Base-by-base conservation (phyloP, 805 yeast species). In the Candida oleophila region DNA sequence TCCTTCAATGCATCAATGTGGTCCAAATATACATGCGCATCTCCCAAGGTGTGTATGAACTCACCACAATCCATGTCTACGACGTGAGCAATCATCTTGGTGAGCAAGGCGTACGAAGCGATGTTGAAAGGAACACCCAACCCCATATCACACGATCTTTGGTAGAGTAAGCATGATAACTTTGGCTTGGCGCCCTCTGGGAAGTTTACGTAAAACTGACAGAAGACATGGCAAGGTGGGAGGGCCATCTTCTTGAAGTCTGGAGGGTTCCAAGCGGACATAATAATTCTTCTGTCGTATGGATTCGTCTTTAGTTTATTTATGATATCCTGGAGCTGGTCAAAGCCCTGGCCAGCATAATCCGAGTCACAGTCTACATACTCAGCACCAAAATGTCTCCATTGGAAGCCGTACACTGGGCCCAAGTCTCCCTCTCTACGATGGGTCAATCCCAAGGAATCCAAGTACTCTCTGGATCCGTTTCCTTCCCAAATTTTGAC, bases 401-500 rank as follows among this genome's bases (percentile, higher is more conserved):
- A 94, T 67, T 94, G 99, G 70, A 94, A 94, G 0, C 99, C 99
- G 64, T 94, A 94, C 2, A 94, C 97, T 1, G 99, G 99, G 1
- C 99, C 99, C 55, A 94, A 67, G 68, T 94, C 99, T 46, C 98
- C 98, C 57, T 82, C 97, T 49, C 90, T 74, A 61, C 96, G 82
- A 49, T 87, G 74, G 0, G 77, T 76, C 40, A 94, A 76, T 0
- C 98, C 99, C 33, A 90, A 68, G 3, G 81, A 77, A 63, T 94
- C 97, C 45, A 94, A 72, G 62, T 81, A 94, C 65, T 89, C 96
- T 50, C 97, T 76, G 33, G 96, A 87, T 9, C 98, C 99, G 64
- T 94, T 94, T 15, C 99, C 99, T 65, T 94, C 99, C 99, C 99
- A 94, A 46, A 94, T 94, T 60, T 83, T 91, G n/a, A 94, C 95